A percentile compares a stretch with the other conserved stretches of the same genome.
These are phyloP conservation scores for Myochromella boudieri DNA, from an alignment of 768 basidiomycete species.

Conservation along the genomic window DNA sequence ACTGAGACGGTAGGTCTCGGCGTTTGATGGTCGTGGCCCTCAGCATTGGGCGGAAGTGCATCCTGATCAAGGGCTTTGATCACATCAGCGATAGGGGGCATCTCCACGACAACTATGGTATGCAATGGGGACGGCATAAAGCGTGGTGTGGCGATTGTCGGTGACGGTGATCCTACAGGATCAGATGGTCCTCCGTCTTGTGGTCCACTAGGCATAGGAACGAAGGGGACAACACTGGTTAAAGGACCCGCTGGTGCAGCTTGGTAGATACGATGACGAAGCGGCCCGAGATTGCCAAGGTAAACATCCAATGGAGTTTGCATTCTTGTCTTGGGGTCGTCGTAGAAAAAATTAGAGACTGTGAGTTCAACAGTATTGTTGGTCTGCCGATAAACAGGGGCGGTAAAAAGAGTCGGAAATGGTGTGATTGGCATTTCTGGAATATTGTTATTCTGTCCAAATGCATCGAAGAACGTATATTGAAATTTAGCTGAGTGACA, in stretches of 20 bases:
- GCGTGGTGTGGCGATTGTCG: conserved; percentile 37
- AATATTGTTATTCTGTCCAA: conserved; percentile 74
- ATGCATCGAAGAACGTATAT: conserved; percentile 92
- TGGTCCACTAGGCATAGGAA: conserved; percentile 44
- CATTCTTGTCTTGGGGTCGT: conserved; percentile 61
- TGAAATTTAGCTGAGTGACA: conserved; percentile 91
- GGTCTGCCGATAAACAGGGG: conserved; percentile 70
- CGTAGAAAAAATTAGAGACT: conserved; percentile 86
- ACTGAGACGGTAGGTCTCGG: too few species aligned
- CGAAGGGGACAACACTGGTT: conserved; percentile 61
- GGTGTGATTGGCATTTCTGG: conserved; percentile 85
- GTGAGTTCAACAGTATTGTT: conserved; percentile 80
- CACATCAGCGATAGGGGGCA: conserved; percentile 76
- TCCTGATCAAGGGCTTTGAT: conserved; percentile 80
- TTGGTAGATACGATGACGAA: conserved; percentile 76
- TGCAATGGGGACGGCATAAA: conserved; percentile 60
- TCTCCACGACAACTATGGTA: conserved; percentile 81
- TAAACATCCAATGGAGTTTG: conserved; percentile 84
- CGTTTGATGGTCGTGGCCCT: too few species aligned
- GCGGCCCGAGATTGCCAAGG: conserved; percentile 86
- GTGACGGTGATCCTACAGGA: conserved; percentile 26
- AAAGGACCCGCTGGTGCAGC: conserved; percentile 68
- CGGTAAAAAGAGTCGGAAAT: conserved; percentile 82
- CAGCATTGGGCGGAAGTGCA: conserved; percentile 42
- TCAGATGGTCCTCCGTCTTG: conserved; percentile 32